Percentiles rank a stretch among this genome's conserved stretches.
These are phyloP conservation scores for Cryphonectria naterciae DNA, from an alignment of 2,329 filamentous ascomycete species.

Conservation along the genomic window DNA sequence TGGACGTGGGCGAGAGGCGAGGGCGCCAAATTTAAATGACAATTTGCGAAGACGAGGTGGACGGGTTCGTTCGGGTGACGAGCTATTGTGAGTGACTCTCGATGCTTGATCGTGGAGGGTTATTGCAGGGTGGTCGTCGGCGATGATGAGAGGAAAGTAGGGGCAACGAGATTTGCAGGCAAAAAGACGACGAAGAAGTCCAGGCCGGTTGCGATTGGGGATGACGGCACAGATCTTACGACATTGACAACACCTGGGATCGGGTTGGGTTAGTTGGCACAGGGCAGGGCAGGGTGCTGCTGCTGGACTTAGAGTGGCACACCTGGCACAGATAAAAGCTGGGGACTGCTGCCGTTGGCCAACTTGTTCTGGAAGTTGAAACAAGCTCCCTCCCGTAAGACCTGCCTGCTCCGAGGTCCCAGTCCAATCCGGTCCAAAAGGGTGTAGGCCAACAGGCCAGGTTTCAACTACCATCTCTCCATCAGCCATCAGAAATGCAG, in stretches of 20 bases:
- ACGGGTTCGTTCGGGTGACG: not conserved
- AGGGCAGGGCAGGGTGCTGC: not conserved
- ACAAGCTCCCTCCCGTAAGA: not conserved
- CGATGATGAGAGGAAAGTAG: not conserved
- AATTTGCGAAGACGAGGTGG: conserved; percentile 1
- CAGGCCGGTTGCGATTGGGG: conserved; percentile 11
- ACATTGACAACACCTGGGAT: conserved; percentile 19
- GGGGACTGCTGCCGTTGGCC: not conserved
- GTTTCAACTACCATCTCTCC: conserved; percentile 20
- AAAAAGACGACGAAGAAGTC: conserved; percentile 9
- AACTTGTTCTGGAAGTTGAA: not conserved
- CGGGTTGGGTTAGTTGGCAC: not conserved
- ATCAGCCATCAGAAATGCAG: not conserved
- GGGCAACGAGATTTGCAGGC: conserved; percentile 11
- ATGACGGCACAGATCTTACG: conserved; percentile 29
- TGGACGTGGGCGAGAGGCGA: not conserved
- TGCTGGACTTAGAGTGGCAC: conserved; percentile 1
- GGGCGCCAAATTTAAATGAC: not conserved
- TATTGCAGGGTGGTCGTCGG: not conserved
- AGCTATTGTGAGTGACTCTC: not conserved
- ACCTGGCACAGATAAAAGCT: not conserved
- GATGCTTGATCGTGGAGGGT: not conserved
- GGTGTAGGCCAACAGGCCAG: conserved; percentile 18
- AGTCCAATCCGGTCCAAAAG: not conserved
- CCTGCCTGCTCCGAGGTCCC: not conserved